Conservation (phyloP, 2,329 filamentous ascomycete species). For the Monilinia fructicola region DNA sequence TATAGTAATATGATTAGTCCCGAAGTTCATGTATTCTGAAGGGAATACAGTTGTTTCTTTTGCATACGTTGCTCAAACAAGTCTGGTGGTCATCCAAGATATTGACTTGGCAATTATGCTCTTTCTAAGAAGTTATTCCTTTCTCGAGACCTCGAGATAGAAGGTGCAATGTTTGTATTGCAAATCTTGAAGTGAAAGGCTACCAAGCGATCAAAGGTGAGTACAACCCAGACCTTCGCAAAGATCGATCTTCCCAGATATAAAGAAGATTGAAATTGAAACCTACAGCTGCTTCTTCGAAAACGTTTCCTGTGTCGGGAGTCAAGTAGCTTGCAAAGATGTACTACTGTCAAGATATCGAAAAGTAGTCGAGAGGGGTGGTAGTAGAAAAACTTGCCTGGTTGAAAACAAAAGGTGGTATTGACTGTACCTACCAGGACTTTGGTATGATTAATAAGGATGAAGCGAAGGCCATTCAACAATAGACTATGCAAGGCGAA, state of each 20-base stretch:
- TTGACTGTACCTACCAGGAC: background rate
- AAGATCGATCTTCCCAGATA: background rate
- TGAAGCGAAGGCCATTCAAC: background rate
- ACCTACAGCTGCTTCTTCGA: background rate
- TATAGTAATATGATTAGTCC: background rate
- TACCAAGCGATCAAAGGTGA: background rate
- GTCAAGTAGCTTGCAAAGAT: background rate
- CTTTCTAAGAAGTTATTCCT: background rate
- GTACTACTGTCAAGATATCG: background rate
- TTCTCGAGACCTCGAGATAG: background rate
- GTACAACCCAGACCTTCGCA: background rate
- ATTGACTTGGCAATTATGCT: background rate
- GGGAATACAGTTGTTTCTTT: background rate
- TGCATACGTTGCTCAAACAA: background rate
- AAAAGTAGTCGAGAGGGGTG: background rate
- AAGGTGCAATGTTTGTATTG: background rate
- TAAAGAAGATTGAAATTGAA: background rate
- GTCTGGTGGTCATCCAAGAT: background rate
- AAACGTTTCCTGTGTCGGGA: background rate
- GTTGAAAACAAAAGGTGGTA: background rate
- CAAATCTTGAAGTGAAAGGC: background rate
- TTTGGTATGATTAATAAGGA: background rate
- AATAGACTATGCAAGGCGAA: slow-evolving; percentile 2
- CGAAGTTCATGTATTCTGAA: background rate
- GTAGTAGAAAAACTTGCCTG: background rate